These are phyloP conservation scores for Trypanosoma avium DNA, from an alignment of 208 protist genomes.

Conservation along the genomic window DNA sequence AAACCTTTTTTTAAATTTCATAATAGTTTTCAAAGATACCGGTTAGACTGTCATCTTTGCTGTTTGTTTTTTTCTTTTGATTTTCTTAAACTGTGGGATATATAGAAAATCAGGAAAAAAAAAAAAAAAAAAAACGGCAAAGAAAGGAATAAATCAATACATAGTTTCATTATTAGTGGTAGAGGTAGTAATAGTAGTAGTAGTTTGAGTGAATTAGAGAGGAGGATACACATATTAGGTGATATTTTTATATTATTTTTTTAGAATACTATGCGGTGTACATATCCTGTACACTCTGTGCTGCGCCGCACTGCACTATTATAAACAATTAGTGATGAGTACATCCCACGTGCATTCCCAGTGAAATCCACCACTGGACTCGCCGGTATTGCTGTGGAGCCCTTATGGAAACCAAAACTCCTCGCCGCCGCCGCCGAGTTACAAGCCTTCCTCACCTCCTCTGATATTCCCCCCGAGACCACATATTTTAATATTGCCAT, in stretches of 20 bases:
- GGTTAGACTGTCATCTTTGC: too few relatives aligned
- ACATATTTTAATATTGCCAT: constrained; percentile 92
- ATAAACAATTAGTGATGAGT: constrained; percentile 86
- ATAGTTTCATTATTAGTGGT: too few relatives aligned
- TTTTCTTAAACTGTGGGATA: too few relatives aligned
- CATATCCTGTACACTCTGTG: constrained; percentile 32
- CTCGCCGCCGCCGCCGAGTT: constrained; percentile 83
- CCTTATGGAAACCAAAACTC: constrained; percentile 91
- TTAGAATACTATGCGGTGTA: constrained; percentile 32
- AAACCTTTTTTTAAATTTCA: too few relatives aligned
- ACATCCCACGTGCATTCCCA: constrained; percentile 90
- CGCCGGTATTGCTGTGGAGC: constrained; percentile 86
- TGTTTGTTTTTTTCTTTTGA: too few relatives aligned
- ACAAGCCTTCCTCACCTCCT: constrained; percentile 77
- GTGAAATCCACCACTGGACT: constrained; percentile 90
- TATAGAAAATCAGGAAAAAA: too few relatives aligned
- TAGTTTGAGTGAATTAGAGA: too few relatives aligned
- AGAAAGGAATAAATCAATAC: too few relatives aligned
- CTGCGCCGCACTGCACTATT: constrained; percentile 51
- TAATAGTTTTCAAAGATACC: too few relatives aligned
- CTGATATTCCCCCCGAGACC: constrained; percentile 88
- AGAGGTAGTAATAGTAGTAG: background rate
- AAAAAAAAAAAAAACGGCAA: too few relatives aligned
- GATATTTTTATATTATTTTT: too few relatives aligned
- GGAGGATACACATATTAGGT: too few relatives aligned